Evolutionary conservation across 257 asterid genomes (phyloP).

Genomic region (Perilla frutescens): DNA sequence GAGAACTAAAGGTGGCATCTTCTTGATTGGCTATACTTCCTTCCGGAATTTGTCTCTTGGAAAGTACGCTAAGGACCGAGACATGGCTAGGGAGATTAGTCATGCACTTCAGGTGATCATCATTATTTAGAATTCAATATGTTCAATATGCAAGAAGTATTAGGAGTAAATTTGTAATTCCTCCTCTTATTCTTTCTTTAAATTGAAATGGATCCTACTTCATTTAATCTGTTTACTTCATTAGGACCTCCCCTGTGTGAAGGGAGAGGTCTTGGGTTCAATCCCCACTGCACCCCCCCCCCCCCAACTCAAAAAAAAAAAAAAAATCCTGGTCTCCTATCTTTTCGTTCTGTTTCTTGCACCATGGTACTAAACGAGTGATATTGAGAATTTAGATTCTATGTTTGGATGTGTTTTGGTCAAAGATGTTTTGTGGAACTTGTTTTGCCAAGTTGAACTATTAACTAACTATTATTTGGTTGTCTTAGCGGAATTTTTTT

Average conservation of each 20-base stretch:
- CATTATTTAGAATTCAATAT: slow-evolving; percentile 24
- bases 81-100: slow-evolving; percentile 78
- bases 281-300: too few species aligned
- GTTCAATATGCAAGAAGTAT: slow-evolving; percentile 29
- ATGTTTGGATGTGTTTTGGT: too few species aligned
- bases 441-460: too few species aligned
- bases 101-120: slow-evolving; percentile 76
- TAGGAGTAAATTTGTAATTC: neutral
- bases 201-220: slow-evolving; percentile 13
- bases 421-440: too few species aligned
- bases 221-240: neutral
- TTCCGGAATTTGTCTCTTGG: slow-evolving; percentile 91
- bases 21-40: slow-evolving; percentile 86
- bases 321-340: too few species aligned
- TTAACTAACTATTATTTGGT: neutral
- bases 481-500: neutral
- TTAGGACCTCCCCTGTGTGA: too few species aligned
- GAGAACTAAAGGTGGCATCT: slow-evolving; percentile 89
- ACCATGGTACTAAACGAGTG: too few species aligned
- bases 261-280: too few species aligned
- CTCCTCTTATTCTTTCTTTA: neutral
- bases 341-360: too few species aligned
- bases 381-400: too few species aligned
- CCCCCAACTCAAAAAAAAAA: too few species aligned
- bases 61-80: slow-evolving; percentile 85